A percentile compares a stretch with the other conserved stretches of the same genome.
phyloP scores from a whole-genome alignment of 345 rosid genomes.

The Erodium maritimum region DNA sequence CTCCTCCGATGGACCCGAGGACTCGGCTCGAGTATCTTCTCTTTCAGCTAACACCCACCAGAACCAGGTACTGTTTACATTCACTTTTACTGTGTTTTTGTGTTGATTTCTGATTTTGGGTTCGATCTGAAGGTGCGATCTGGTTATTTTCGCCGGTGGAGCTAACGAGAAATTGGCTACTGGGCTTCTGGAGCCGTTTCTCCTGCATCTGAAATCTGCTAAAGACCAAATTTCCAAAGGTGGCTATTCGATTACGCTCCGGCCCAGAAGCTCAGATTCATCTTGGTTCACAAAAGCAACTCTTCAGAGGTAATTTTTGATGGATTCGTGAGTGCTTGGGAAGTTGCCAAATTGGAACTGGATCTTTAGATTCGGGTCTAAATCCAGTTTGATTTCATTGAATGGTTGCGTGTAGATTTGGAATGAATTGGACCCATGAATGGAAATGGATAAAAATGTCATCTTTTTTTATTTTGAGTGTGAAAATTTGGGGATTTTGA shows the following conservation, averaged over 20 bases:
- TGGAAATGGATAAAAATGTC: too few relatives aligned
- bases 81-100: not conserved
- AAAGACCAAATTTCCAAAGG: slow-evolving; percentile 87
- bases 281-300: slow-evolving; percentile 91
- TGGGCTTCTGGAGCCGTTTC: slow-evolving; percentile 74
- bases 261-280: slow-evolving; percentile 33
- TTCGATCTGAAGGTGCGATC: slow-evolving; percentile 54
- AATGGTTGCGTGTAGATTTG: too few relatives aligned
- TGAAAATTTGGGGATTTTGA: not conserved
- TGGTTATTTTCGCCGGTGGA: slow-evolving; percentile 64
- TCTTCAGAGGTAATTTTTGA: slow-evolving; percentile 51
- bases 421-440: not conserved
- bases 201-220: slow-evolving; percentile 64
- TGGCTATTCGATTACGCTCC: slow-evolving; percentile 79
- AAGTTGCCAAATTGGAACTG: not conserved
- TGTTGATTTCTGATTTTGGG: not conserved
- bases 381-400: not conserved
- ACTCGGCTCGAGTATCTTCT: slow-evolving; percentile 73
- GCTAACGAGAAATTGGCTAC: slow-evolving; percentile 78
- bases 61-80: slow-evolving; percentile 60
- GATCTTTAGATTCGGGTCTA: not conserved
- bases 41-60: slow-evolving; percentile 94
- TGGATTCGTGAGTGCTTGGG: not conserved
- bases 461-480: too few relatives aligned
- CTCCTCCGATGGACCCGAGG: slow-evolving; percentile 62